These are phyloP conservation scores for Lentinula aciculospora DNA, from an alignment of 768 basidiomycete genomes.

Conservation along the genomic window DNA sequence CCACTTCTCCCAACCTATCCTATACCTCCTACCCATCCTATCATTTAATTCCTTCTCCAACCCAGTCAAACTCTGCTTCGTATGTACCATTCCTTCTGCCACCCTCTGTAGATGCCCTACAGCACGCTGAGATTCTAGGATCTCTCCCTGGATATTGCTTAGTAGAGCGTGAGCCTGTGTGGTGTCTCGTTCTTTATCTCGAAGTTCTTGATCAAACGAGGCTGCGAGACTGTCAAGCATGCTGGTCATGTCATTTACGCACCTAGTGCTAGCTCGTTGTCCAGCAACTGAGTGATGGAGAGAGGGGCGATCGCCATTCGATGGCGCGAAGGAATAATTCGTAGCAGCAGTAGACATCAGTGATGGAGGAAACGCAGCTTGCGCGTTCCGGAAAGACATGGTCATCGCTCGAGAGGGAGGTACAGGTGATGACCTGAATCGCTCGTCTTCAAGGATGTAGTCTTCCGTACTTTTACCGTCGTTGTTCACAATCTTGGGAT, in stretches of 20 bases:
- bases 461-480: slow-evolving; percentile 98
- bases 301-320: slow-evolving; percentile 60
- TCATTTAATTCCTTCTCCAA: slow-evolving; percentile 60
- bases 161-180: slow-evolving; percentile 85
- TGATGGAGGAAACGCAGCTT: slow-evolving; percentile 51
- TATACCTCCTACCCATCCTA: slow-evolving; percentile 80
- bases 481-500: slow-evolving; percentile 89
- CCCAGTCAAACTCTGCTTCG: slow-evolving; percentile 50
- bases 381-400: slow-evolving; percentile 73
- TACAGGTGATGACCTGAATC: slow-evolving; percentile 88
- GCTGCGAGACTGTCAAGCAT: slow-evolving; percentile 86
- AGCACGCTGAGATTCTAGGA: slow-evolving; percentile 76
- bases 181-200: slow-evolving; percentile 88
- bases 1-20: slow-evolving; percentile 93
- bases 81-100: slow-evolving; percentile 58
- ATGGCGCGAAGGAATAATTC: slow-evolving; percentile 37
- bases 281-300: slow-evolving; percentile 83
- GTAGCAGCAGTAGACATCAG: slow-evolving; percentile 32
- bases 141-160: slow-evolving; percentile 83
- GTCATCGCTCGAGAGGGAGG: slow-evolving; percentile 60
- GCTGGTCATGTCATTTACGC: slow-evolving; percentile 76
- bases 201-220: slow-evolving; percentile 88
- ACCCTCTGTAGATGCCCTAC: slow-evolving; percentile 66
- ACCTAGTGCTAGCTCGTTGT: slow-evolving; percentile 80
- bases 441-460: slow-evolving; percentile 97